A percentile compares a stretch with the other conserved stretches of the same genome.
phyloP scores from a whole-genome alignment of 169 alveolate genomes.

The Plasmodium relictum region DNA sequence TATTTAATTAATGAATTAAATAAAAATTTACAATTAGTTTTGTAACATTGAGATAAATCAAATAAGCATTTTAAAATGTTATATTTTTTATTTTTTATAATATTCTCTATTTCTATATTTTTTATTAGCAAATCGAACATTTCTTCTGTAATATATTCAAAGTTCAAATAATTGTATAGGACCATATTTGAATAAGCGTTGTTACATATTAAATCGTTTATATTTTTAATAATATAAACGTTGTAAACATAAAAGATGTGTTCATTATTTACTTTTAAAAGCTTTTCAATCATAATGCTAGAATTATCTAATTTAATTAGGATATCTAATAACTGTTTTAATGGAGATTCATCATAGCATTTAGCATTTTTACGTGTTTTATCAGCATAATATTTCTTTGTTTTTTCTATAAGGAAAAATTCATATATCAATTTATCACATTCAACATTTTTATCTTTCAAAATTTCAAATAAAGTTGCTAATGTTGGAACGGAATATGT shows the following conservation, averaged over 20 bases:
- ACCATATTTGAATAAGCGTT: conserved; percentile 59
- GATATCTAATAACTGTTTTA: conserved; percentile 61
- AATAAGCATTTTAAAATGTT: conserved; percentile 36
- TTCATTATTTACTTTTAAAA: conserved; percentile 56
- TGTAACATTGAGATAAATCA: conserved; percentile 42
- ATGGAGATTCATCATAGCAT: conserved; percentile 30
- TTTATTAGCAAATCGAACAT: conserved; percentile 72
- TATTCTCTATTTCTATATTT: conserved; percentile 8
- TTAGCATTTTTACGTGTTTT: conserved; percentile 8
- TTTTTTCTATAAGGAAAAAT: conserved; percentile 57
- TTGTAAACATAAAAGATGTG: conserved; percentile 58
- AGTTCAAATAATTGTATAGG: conserved; percentile 35
- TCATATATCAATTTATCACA: conserved; percentile 29
- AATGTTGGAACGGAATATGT: conserved; percentile 65
- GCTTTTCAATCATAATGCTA: conserved; percentile 65
- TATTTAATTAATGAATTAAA: conserved; percentile 11
- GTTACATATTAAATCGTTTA: conserved; percentile 51
- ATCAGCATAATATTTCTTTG: conserved; percentile 44
- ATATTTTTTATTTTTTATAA: conserved; percentile 38
- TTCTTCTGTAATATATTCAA: conserved; percentile 62
- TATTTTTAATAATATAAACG: conserved; percentile 40
- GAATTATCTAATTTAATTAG: conserved; percentile 27
- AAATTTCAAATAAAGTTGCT: conserved; percentile 22
- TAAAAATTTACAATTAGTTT: conserved; percentile 38
- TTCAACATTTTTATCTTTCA: conserved; percentile 58